These are phyloP conservation scores for Aspergillus ellipticus DNA, from an alignment of 495 filamentous ascomycete species.

Conservation along the genomic window DNA sequence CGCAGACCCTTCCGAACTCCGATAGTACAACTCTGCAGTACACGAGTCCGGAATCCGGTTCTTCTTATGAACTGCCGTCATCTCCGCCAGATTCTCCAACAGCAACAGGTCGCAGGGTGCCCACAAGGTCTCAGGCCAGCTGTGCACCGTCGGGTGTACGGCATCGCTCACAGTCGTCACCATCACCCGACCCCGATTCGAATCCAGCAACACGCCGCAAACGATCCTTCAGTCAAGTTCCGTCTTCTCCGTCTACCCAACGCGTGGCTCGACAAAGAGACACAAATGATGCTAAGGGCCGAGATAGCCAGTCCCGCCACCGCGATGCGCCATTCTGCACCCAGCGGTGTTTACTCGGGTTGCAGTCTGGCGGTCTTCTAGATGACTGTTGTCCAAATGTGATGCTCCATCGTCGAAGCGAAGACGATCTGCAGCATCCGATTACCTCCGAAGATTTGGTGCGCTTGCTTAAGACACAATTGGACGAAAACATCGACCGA, in stretches of 20 bases:
- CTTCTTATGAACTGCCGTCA: background rate
- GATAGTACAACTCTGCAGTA: no score
- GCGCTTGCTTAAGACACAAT: conserved; percentile 19
- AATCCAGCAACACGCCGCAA: conserved; percentile 22
- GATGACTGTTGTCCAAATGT: conserved; percentile 45
- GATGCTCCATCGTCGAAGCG: conserved; percentile 22
- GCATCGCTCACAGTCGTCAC: conserved; percentile 3
- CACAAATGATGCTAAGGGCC: conserved; percentile 6
- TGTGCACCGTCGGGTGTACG: no score
- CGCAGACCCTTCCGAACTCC: conserved; percentile 8
- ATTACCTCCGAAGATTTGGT: conserved; percentile 17
- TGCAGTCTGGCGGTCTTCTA: conserved; percentile 30
- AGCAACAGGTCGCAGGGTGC: background rate
- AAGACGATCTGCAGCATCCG: conserved; percentile 14
- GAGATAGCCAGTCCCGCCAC: conserved; percentile 6
- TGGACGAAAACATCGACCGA: conserved; percentile 24
- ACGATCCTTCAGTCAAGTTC: conserved; percentile 25
- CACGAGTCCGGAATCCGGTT: background rate
- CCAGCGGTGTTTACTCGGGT: conserved; percentile 42
- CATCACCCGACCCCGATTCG: conserved; percentile 22
- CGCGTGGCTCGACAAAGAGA: background rate
- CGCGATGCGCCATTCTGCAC: conserved; percentile 36
- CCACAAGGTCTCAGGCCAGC: no score
- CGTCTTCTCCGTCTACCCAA: conserved; percentile 5
- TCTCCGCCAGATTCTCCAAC: no score